A percentile compares a stretch with the other conserved stretches of the same genome.
Conservation (phyloP, 2,329 filamentous ascomycete species). For the Alternaria triticimaculans region DNA sequence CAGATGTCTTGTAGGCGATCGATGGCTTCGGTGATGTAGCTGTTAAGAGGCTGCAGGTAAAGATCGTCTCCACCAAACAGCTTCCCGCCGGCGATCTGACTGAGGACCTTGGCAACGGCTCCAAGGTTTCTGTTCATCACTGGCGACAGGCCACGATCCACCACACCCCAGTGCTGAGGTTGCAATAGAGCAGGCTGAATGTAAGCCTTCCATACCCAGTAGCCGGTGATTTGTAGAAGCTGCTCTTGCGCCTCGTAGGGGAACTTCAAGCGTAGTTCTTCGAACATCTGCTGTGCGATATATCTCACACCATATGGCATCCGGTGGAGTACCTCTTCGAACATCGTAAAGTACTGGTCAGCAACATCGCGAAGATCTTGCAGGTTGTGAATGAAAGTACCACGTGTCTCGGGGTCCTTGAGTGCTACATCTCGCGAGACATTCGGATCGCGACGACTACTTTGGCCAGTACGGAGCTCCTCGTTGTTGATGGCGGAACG, state of each 20-base stretch:
- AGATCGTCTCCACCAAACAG: slow-evolving; percentile 94
- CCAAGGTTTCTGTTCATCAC: slow-evolving; percentile 90
- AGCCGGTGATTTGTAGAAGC: slow-evolving; percentile 81
- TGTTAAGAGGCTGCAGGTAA: slow-evolving; percentile 93
- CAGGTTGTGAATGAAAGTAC: slow-evolving; percentile 91
- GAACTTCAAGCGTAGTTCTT: slow-evolving; percentile 78
- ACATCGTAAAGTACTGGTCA: slow-evolving; percentile 81
- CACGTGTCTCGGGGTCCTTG: slow-evolving; percentile 88
- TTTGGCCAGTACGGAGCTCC: slow-evolving; percentile 86
- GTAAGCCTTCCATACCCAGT: slow-evolving; percentile 95
- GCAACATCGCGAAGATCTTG: slow-evolving; percentile 93
- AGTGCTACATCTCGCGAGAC: slow-evolving; percentile 94
- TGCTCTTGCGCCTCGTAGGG: slow-evolving; percentile 77
- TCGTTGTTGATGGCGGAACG: slow-evolving; percentile 95
- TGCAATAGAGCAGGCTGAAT: slow-evolving; percentile 87
- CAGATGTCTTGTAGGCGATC: slow-evolving; percentile 79
- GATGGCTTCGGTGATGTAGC: slow-evolving; percentile 85
- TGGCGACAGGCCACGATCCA: slow-evolving; percentile 86
- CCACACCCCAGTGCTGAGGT: slow-evolving; percentile 90
- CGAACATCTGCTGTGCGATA: slow-evolving; percentile 83
- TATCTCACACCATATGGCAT: slow-evolving; percentile 95
- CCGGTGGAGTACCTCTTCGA: slow-evolving; percentile 83
- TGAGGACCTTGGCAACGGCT: slow-evolving; percentile 89
- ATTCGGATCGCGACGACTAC: slow-evolving; percentile 81
- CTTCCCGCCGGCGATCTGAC: slow-evolving; percentile 86